Base-by-base conservation (phyloP, 768 basidiomycete genomes). In the Steccherinum ochraceum region DNA sequence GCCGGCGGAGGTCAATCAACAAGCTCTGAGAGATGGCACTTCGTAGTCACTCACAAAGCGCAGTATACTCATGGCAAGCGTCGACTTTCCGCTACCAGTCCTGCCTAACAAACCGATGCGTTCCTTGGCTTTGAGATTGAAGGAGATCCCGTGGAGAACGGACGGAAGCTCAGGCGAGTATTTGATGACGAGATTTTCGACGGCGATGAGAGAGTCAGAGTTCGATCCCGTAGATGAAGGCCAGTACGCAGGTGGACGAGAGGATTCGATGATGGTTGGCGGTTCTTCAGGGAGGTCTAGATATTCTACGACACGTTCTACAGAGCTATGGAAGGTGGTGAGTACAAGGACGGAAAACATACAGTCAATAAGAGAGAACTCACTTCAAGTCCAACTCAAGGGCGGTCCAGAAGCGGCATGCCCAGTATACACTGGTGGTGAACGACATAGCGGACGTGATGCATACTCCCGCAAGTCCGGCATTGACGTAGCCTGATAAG, bases 251-350 rank as follows among this genome's bases (percentile, higher is more conserved):
- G 93, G 93, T 1, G 84, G 85, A 5, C 89, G 79, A 50, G 77
- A 78, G 0, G 77, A 76, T 56, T 91, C 84, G 46, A 93, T 84
- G 52, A 86, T 61, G 0, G 83, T 74, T 2, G 89, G 82, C 0
- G 93, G 86, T 62, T 96, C 92, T 64, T 92, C 89, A 0, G 91
- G 91, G 4, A 96, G 75, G 47, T 89, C 80, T 20, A 95, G 80
- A 71, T 94, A 95, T 72, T 95, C 93, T 5, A 91, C 82, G 12
- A 94, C 77, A 52, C 93, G 87, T 65, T 97, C 93, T 3, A 95
- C 90, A 12, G 89, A 86, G 70, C 88, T 90, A 48, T 5, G 2
- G 43, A 41, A 12, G 55, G 45, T 61, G 27, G 51, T 55, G 42
- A 46, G 35, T 49, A 52, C 24, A 35, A 13, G n/a, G n/a, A n/a